Base-by-base conservation (phyloP, 352 stramenopile genomes). In the Albugo candida region DNA sequence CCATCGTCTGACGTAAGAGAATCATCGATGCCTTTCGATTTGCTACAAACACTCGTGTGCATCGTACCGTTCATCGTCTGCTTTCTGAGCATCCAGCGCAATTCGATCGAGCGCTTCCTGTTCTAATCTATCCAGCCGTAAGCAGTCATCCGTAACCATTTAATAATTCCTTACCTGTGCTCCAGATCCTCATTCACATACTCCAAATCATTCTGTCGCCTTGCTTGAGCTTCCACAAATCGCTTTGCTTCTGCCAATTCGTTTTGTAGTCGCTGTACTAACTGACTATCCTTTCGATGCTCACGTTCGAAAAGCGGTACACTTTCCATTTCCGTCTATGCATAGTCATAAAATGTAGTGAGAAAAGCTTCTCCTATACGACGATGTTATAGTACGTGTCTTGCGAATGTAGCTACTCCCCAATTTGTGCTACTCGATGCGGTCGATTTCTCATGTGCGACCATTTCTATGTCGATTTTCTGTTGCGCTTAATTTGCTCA, bases 111-210 rank as follows among this genome's bases (percentile, higher is more conserved):
- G 61, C 48, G 78, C 74, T 58, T 91, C 78, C 45, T 86, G 70
- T 51, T 91, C 78, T 10, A 84, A 51, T 51, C 61, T 70, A 18
- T 41, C 10, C 8, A 41, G 8, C 2, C 19, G 43, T 34, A 48
- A 19, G 40, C 46, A 19, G 3, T 19, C 43, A 42, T 24, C 20
- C 16, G 46, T 10, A 43, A 43, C 17, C 17, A 10, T 16, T 16
- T 8, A 10, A 43, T 24, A 43, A 19, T 24, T 24, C 17, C 54
- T 41, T 45, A 72, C 58, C 78, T 64, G 13, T 75, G 70, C 50
- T 91, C 78, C 35, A 91, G 61, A 46, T 91, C 78, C 49, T 91
- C 78, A 49, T 87, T 87, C 48, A 91, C 75, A 44, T 86, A 86
- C 48, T 87, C 78, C 31, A 91, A 60, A 48, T 91, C 78, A 52